phyloP scores from a whole-genome alignment of 1,284 basidiomycete genomes.

The Cronartium ribicola region DNA sequence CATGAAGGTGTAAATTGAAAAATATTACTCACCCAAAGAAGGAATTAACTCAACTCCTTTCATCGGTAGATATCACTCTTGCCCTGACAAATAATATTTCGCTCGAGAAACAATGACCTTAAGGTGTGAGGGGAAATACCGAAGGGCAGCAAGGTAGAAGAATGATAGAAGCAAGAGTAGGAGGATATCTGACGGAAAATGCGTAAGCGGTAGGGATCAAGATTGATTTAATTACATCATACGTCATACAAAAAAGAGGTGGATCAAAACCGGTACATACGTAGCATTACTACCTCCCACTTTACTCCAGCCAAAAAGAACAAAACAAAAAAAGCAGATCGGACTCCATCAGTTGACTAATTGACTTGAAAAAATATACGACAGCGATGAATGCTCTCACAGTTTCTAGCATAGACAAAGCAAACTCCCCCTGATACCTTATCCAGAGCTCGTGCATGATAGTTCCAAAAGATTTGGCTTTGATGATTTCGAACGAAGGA shows the following conservation, averaged over 20 bases:
- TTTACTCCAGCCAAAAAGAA: neutral
- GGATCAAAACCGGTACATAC: neutral
- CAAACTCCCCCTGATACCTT: constrained; percentile 40
- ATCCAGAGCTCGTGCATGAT: constrained; percentile 39
- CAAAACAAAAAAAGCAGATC: neutral
- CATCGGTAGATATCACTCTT: neutral
- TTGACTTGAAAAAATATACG: neutral
- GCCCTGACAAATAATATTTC: constrained; percentile 38
- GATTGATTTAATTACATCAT: neutral
- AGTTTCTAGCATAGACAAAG: constrained; percentile 40
- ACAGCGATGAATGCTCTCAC: constrained; percentile 1
- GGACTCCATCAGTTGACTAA: neutral
- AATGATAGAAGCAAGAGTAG: constrained; percentile 18
- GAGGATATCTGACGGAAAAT: constrained; percentile 21
- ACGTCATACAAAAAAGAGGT: neutral
- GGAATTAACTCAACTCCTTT: neutral
- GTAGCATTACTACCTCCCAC: constrained; percentile 40
- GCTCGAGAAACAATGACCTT: constrained; percentile 31
- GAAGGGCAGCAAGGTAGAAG: constrained; percentile 36
- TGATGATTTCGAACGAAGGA: constrained; percentile 35
- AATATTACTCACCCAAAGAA: neutral
- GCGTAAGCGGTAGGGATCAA: neutral
- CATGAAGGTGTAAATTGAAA: no score
- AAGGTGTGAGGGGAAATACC: constrained; percentile 38
- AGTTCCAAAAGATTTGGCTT: constrained; percentile 39